These are phyloP conservation scores for Lepidium africanum DNA, from an alignment of 345 rosid genomes.

Conservation along the genomic window DNA sequence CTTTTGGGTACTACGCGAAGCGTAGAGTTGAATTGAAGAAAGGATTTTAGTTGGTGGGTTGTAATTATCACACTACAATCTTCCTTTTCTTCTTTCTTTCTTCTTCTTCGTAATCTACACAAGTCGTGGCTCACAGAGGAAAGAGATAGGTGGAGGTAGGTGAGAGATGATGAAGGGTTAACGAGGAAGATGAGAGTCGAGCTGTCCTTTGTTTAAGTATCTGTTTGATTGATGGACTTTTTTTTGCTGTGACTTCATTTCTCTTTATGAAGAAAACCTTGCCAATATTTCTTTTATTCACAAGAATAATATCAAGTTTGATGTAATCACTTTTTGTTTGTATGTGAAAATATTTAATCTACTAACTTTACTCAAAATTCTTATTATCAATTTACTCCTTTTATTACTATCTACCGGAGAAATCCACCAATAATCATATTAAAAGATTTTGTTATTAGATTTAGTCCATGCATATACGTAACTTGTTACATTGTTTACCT, in stretches of 20 bases:
- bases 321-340: not conserved
- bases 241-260: not conserved
- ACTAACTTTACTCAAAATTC: not conserved
- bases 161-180: conserved; percentile 22
- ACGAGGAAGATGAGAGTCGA: conserved; percentile 22
- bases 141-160: conserved; percentile 23
- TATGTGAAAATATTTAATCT: not conserved
- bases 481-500: not conserved
- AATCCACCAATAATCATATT: not conserved
- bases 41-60: conserved; percentile 42
- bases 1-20: conserved; percentile 23
- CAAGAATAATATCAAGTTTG: not conserved
- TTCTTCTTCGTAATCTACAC: conserved; percentile 8
- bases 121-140: not conserved
- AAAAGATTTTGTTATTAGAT: not conserved
- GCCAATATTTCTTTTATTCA: not conserved
- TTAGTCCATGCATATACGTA: not conserved
- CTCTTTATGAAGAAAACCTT: not conserved
- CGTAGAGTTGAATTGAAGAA: conserved; percentile 84
- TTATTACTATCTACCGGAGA: not conserved
- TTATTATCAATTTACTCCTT: not conserved
- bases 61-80: conserved; percentile 57
- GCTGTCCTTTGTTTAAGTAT: conserved; percentile 14
- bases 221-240: not conserved
- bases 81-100: not conserved